A percentile compares a stretch with the other conserved stretches of the same genome.
Evolutionary conservation across 2,329 filamentous ascomycete species (phyloP).

Genomic region (Penicillium sp.): DNA sequence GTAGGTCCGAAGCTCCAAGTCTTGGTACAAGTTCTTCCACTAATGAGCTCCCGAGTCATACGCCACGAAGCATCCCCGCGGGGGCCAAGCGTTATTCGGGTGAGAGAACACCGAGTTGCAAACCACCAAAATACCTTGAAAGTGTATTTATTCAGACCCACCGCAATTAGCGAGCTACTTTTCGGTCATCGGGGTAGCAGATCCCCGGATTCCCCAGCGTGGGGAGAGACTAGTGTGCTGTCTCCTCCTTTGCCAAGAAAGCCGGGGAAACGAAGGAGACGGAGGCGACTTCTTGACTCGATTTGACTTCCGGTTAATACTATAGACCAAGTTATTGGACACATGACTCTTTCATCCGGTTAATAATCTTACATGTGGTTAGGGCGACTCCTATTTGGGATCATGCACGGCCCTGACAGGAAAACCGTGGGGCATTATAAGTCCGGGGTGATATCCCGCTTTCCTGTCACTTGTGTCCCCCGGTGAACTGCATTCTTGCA

Average conservation of each 20-base stretch:
- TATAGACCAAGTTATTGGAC: neutral
- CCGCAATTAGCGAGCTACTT: neutral
- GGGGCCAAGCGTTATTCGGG: slow-evolving; percentile 22
- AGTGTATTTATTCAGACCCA: neutral
- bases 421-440: slow-evolving; percentile 1
- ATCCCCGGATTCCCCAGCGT: slow-evolving; percentile 17
- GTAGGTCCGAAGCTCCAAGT: neutral
- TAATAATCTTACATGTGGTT: neutral
- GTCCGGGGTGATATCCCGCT: neutral
- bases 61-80: slow-evolving; percentile 14
- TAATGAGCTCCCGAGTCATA: slow-evolving; percentile 16
- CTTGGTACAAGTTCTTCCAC: slow-evolving; percentile 11
- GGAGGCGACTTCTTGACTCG: neutral
- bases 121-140: neutral
- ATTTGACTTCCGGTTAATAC: slow-evolving; percentile 1
- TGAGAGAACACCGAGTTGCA: slow-evolving; percentile 13
- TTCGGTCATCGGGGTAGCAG: slow-evolving; percentile 13
- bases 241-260: slow-evolving; percentile 9
- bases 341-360: neutral
- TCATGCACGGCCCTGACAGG: neutral
- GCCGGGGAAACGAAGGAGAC: neutral
- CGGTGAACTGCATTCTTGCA: neutral
- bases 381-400: neutral
- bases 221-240: neutral
- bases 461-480: neutral